Evolutionary conservation across 306 rosid species (phyloP).

Genomic region (Lupinus albus): DNA sequence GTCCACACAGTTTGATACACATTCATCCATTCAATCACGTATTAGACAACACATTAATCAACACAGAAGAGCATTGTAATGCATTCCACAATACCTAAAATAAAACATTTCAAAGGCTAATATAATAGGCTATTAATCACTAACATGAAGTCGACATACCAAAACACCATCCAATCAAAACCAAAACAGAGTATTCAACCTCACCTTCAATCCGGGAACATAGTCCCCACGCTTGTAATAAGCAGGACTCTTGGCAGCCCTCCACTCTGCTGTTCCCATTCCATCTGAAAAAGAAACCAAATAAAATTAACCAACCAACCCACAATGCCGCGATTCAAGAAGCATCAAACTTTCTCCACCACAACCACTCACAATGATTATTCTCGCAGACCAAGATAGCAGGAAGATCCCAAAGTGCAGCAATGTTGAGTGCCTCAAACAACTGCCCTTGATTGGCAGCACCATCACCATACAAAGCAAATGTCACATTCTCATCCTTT

Average conservation of each 20-base stretch:
- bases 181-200: slow-evolving; percentile 3
- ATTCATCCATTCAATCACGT: neutral
- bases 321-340: neutral
- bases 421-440: slow-evolving; percentile 86
- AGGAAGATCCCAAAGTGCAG: slow-evolving; percentile 96
- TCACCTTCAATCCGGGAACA: slow-evolving; percentile 92
- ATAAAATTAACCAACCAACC: slow-evolving; percentile 12
- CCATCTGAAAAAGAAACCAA: slow-evolving; percentile 62
- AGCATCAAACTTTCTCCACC: slow-evolving; percentile 1
- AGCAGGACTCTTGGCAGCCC: slow-evolving; percentile 85
- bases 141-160: slow-evolving; percentile 7
- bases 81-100: slow-evolving; percentile 1
- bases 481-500: slow-evolving; percentile 76
- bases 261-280: slow-evolving; percentile 99
- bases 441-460: slow-evolving; percentile 97
- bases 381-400: slow-evolving; percentile 97
- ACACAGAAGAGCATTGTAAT: neutral
- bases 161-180: neutral
- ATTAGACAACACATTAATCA: neutral
- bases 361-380: slow-evolving; percentile 73
- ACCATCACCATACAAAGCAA: slow-evolving; percentile 84
- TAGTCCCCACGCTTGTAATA: slow-evolving; percentile 97
- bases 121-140: too few relatives aligned
- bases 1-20: slow-evolving; percentile 1
- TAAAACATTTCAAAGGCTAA: slow-evolving; percentile 4